phyloP scores from a whole-genome alignment of 306 rosid species.

The Acacia melanoxylon region DNA sequence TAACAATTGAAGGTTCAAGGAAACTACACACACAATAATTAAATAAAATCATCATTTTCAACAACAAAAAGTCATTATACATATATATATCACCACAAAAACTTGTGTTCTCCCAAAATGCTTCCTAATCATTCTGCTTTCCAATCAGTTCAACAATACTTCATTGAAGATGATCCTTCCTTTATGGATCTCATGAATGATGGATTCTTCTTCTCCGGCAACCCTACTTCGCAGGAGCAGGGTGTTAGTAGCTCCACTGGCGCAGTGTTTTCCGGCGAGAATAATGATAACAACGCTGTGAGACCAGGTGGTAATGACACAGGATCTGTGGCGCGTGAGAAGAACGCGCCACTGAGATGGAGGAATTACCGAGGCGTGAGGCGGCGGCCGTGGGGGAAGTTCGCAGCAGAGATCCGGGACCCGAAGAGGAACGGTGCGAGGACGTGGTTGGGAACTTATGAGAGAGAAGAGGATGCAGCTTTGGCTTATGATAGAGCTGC shows the following conservation, averaged over 20 bases:
- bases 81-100: too few relatives aligned
- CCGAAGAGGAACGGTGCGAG: conserved; percentile 53
- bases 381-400: conserved; percentile 58
- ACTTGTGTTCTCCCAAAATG: background rate
- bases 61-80: background rate
- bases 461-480: conserved; percentile 55
- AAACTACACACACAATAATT: background rate
- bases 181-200: background rate
- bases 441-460: conserved; percentile 71
- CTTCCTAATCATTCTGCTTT: background rate
- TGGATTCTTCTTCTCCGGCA: background rate
- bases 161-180: background rate
- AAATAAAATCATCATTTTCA: background rate
- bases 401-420: conserved; percentile 47
- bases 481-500: conserved; percentile 74
- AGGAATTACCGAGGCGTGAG: conserved; percentile 50
- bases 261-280: background rate
- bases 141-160: background rate
- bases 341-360: background rate
- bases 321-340: background rate
- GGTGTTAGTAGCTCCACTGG: background rate
- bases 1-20: background rate
- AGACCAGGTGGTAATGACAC: too few relatives aligned
- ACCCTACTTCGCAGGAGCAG: background rate
- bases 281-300: background rate